phyloP scores from a whole-genome alignment of 495 filamentous ascomycete genomes.

The Tuber melanosporum region DNA sequence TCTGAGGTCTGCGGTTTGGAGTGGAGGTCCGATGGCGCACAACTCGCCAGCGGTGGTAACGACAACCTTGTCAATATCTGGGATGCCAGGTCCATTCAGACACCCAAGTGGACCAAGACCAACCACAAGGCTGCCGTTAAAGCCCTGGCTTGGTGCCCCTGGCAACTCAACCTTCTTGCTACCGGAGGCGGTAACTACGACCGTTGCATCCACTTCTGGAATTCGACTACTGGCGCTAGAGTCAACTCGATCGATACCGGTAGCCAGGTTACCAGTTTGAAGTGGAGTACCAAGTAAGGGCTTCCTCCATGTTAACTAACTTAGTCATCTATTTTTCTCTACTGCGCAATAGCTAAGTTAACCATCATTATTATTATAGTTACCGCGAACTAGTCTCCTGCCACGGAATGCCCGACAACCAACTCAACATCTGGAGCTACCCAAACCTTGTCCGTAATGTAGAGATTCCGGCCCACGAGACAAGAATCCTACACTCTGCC shows the following conservation, averaged over 20 bases:
- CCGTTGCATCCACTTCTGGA: constrained; percentile 99
- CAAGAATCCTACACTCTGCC: constrained; percentile 86
- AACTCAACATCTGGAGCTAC: constrained; percentile 96
- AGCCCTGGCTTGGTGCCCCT: constrained; percentile 97
- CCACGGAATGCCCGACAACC: constrained; percentile 97
- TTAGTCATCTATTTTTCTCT: not conserved
- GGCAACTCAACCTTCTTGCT: constrained; percentile 93
- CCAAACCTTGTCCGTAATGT: constrained; percentile 92
- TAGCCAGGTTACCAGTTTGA: constrained; percentile 88
- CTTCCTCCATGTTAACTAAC: too few relatives aligned
- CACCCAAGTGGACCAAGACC: constrained; percentile 97
- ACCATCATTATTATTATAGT: constrained; percentile 6
- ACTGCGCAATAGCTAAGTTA: not conserved
- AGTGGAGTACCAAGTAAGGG: constrained; percentile 72
- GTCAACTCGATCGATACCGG: constrained; percentile 99
- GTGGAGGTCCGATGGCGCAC: constrained; percentile 91
- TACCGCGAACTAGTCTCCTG: constrained; percentile 98
- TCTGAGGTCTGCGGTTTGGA: constrained; percentile 97
- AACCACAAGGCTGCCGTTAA: constrained; percentile 99
- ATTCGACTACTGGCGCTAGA: constrained; percentile 90
- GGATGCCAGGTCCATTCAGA: constrained; percentile 86
- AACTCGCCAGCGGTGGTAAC: constrained; percentile 94
- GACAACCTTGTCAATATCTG: constrained; percentile 98
- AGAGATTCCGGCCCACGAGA: constrained; percentile 99
- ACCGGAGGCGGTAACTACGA: constrained; percentile 96